A percentile compares a stretch with the other conserved stretches of the same genome.
These are phyloP conservation scores for Phytophthora uliginosa DNA, from an alignment of 352 stramenopile species.

Conservation along the genomic window DNA sequence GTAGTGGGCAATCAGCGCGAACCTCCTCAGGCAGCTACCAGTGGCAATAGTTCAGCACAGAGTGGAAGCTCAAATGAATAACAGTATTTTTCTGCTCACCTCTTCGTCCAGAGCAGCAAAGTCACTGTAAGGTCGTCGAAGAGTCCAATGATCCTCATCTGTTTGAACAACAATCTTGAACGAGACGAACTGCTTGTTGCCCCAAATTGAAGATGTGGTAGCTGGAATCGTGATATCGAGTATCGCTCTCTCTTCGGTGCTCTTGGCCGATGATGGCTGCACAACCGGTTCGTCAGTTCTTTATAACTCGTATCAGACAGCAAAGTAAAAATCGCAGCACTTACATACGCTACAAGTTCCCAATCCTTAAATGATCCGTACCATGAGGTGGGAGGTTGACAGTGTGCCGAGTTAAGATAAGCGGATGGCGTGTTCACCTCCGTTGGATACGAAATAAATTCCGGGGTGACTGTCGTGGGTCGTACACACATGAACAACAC, in stretches of 20 bases:
- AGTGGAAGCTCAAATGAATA: neutral
- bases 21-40: conserved; percentile 59
- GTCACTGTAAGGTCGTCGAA: conserved; percentile 74
- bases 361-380: conserved; percentile 73
- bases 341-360: conserved; percentile 35
- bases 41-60: neutral
- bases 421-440: conserved; percentile 67
- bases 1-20: conserved; percentile 51
- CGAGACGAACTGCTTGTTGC: conserved; percentile 75
- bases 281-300: neutral
- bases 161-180: conserved; percentile 84
- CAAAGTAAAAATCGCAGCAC: neutral
- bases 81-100: conserved; percentile 10
- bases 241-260: conserved; percentile 25
- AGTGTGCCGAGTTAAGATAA: conserved; percentile 59
- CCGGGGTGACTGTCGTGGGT: conserved; percentile 58
- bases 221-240: conserved; percentile 75
- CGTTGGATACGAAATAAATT: conserved; percentile 57
- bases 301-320: neutral
- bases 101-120: conserved; percentile 73
- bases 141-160: conserved; percentile 74
- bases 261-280: conserved; percentile 34
- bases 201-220: conserved; percentile 77
- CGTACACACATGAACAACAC: conserved; percentile 60
- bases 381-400: conserved; percentile 47